Percentiles rank a stretch among this genome's conserved stretches.
These are phyloP conservation scores for Sporothrix brunneoviolacea DNA, from an alignment of 2,329 filamentous ascomycete species.

Conservation along the genomic window DNA sequence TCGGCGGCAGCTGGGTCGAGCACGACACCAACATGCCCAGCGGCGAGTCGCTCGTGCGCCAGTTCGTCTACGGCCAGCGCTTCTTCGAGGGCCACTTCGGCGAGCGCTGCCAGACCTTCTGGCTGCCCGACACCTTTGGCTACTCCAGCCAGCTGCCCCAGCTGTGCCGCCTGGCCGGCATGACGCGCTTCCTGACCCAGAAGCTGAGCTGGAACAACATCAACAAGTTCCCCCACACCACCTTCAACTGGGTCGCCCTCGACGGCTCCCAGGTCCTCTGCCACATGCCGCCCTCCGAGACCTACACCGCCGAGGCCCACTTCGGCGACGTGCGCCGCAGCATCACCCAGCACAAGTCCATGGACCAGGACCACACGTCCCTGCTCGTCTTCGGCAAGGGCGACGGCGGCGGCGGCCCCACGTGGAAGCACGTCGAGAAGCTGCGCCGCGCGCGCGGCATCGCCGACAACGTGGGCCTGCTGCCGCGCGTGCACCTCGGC, in stretches of 20 bases:
- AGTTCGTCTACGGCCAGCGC: constrained; percentile 91
- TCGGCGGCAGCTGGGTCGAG: constrained; percentile 97
- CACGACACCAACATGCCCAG: constrained; percentile 97
- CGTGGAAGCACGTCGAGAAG: constrained; percentile 91
- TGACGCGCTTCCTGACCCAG: constrained; percentile 95
- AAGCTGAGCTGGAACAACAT: constrained; percentile 99
- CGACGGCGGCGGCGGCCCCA: constrained; percentile 91
- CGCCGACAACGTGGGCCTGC: constrained; percentile 64
- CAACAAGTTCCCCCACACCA: constrained; percentile 97
- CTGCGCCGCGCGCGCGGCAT: constrained; percentile 86
- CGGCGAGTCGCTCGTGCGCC: constrained; percentile 85
- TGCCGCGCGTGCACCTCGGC: constrained; percentile 79
- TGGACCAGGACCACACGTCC: constrained; percentile 87
- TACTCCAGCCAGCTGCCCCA: constrained; percentile 95
- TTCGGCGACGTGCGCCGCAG: constrained; percentile 92
- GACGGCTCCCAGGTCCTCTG: constrained; percentile 96
- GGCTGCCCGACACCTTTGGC: constrained; percentile 96
- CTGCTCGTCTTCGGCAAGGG: constrained; percentile 94
- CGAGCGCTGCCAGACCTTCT: constrained; percentile 82
- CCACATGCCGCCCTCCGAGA: constrained; percentile 94
- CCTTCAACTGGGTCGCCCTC: constrained; percentile 95
- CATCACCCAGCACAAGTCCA: constrained; percentile 85
- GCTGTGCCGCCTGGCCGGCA: constrained; percentile 85
- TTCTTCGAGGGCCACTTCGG: constrained; percentile 94
- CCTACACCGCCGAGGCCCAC: constrained; percentile 88